Conservation (phyloP, 2,329 filamentous ascomycete genomes). For the Laburnicola sp. region DNA sequence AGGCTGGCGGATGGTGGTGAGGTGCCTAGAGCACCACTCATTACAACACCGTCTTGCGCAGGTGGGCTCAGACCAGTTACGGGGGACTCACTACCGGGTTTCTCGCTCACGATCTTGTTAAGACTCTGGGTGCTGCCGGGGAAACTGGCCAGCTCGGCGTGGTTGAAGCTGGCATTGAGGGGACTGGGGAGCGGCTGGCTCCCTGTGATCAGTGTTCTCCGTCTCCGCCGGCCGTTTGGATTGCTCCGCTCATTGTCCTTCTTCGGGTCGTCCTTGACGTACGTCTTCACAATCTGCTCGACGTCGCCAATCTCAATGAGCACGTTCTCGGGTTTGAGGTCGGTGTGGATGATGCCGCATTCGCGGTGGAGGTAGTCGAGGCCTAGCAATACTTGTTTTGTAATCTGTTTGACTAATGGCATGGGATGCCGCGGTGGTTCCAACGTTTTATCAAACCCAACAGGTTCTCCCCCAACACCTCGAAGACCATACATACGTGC, state of each 20-base stretch:
- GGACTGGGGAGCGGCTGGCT: constrained; percentile 95
- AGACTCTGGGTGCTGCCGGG: constrained; percentile 69
- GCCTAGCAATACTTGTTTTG: constrained; percentile 93
- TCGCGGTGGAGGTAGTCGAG: constrained; percentile 96
- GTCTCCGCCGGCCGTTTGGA: constrained; percentile 83
- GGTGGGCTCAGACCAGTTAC: constrained; percentile 48
- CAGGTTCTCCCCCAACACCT: constrained; percentile 93
- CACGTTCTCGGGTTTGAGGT: constrained; percentile 96
- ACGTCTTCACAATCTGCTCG: constrained; percentile 95
- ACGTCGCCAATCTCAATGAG: constrained; percentile 98
- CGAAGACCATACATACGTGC: constrained; percentile 99
- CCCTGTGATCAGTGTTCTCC: constrained; percentile 93
- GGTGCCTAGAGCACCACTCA: constrained; percentile 59
- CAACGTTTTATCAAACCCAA: constrained; percentile 95
- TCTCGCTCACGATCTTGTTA: constrained; percentile 79
- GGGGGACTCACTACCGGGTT: constrained; percentile 59
- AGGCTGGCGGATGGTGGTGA: constrained; percentile 48
- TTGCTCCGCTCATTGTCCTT: constrained; percentile 83
- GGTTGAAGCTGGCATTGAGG: constrained; percentile 87
- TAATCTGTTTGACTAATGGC: constrained; percentile 96
- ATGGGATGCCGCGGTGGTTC: constrained; percentile 97
- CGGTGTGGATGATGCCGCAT: constrained; percentile 98
- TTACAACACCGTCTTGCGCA: constrained; percentile 53
- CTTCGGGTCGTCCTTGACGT: constrained; percentile 78
- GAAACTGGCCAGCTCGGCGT: constrained; percentile 67